phyloP scores from a whole-genome alignment of 1,284 basidiomycete species.

The Trichosporon coremiiforme region DNA sequence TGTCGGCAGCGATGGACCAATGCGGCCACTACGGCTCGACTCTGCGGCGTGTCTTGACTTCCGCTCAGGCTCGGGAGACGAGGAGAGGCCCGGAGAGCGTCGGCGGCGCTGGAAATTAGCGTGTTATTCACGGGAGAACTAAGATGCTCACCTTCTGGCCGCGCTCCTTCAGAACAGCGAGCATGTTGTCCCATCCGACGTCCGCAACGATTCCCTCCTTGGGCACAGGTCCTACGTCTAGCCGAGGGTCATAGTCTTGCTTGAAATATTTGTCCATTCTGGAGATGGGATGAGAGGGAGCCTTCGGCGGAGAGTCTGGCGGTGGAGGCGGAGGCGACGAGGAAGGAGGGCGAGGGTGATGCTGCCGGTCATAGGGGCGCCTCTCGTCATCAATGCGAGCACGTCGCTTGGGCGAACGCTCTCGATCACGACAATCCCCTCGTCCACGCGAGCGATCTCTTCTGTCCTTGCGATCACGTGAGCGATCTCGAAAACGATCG shows the following conservation, averaged over 20 bases:
- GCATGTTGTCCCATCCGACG: constrained; percentile 80
- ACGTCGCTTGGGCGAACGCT: not conserved
- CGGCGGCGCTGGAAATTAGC: constrained; percentile 36
- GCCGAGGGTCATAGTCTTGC: constrained; percentile 78
- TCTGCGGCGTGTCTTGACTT: constrained; percentile 16
- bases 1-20: not conserved
- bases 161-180: constrained; percentile 77
- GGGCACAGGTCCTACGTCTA: constrained; percentile 72
- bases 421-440: not conserved
- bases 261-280: constrained; percentile 98
- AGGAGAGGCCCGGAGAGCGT: constrained; percentile 38
- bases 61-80: constrained; percentile 27
- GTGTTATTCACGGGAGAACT: not conserved
- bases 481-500: not conserved
- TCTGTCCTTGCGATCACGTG: not conserved
- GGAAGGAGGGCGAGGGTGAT: not conserved
- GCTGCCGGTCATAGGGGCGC: not conserved
- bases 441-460: constrained; percentile 2
- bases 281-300: constrained; percentile 58
- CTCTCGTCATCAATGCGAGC: not conserved
- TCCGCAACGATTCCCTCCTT: constrained; percentile 76
- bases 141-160: constrained; percentile 55
- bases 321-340: constrained; percentile 34
- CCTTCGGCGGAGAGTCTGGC: constrained; percentile 29
- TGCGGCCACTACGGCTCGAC: not conserved